Conservation (phyloP, 2,329 filamentous ascomycete genomes). For the Cercospora brassicicola region DNA sequence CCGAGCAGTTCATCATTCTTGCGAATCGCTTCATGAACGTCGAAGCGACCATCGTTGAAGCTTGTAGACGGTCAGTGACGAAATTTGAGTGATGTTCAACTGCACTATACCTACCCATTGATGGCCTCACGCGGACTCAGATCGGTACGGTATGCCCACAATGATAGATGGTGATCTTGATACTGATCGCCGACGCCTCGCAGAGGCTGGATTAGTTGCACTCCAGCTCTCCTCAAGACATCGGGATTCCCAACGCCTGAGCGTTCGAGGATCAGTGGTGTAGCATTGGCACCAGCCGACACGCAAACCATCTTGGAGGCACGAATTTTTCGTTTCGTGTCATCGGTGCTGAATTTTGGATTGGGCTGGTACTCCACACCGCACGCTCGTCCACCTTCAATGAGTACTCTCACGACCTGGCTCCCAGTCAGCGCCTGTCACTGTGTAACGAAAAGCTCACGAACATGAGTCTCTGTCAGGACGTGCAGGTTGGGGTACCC, state of each 20-base stretch:
- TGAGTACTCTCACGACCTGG: conserved; percentile 49
- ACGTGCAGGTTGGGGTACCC: conserved; percentile 61
- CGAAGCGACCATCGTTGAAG: conserved; percentile 51
- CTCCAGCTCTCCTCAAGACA: conserved; percentile 25
- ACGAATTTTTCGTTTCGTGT: conserved; percentile 38
- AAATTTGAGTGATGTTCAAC: background rate
- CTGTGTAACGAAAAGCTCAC: background rate
- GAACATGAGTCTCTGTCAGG: conserved; percentile 51
- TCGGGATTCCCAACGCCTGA: conserved; percentile 56
- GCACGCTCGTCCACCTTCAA: conserved; percentile 49
- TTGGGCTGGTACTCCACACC: conserved; percentile 60
- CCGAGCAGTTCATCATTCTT: conserved; percentile 54
- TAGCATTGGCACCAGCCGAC: conserved; percentile 58
- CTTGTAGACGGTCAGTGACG: background rate
- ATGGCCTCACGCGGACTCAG: conserved; percentile 51
- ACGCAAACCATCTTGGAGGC: conserved; percentile 61
- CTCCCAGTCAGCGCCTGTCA: background rate
- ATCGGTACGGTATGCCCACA: conserved; percentile 54
- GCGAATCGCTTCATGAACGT: conserved; percentile 48
- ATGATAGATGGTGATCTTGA: conserved; percentile 44
- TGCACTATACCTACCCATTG: conserved; percentile 43
- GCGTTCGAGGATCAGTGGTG: conserved; percentile 60
- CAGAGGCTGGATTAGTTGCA: conserved; percentile 30
- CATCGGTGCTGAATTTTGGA: conserved; percentile 22
- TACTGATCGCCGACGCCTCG: conserved; percentile 21